Conservation (phyloP, 768 basidiomycete species). For the Asterophora parasitica region DNA sequence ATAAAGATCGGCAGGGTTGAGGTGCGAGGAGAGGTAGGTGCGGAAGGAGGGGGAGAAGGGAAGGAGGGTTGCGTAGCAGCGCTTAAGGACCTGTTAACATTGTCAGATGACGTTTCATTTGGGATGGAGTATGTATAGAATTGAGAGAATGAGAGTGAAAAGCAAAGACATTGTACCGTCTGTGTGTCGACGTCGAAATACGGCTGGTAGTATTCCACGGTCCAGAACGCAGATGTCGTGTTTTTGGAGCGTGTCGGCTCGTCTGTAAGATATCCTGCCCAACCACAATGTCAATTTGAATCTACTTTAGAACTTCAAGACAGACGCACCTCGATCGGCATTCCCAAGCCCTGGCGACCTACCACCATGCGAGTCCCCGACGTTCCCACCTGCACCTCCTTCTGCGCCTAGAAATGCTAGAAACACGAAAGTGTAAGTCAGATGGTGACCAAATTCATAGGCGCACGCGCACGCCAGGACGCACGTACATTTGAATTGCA, state of each 20-base stretch:
- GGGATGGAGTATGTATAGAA: too few relatives aligned
- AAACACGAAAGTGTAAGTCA: too few relatives aligned
- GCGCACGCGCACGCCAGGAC: too few relatives aligned
- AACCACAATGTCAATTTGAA: too few relatives aligned
- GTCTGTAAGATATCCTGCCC: slow-evolving; percentile 62
- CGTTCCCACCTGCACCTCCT: slow-evolving; percentile 21
- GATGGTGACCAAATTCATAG: too few relatives aligned
- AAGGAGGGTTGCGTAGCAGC: slow-evolving; percentile 76
- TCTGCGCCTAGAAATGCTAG: slow-evolving; percentile 57
- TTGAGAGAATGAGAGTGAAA: too few relatives aligned
- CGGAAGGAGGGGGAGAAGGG: slow-evolving; percentile 62
- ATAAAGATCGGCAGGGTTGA: slow-evolving; percentile 71
- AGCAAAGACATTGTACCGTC: slow-evolving; percentile 41
- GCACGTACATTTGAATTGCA: slow-evolving; percentile 68
- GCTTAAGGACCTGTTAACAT: slow-evolving; percentile 50
- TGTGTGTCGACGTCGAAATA: slow-evolving; percentile 89
- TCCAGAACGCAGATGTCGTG: slow-evolving; percentile 61
- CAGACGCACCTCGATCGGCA: slow-evolving; percentile 45
- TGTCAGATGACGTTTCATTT: background rate
- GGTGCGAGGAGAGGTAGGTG: slow-evolving; percentile 57
- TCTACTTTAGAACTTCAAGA: background rate
- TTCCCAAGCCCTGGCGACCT: slow-evolving; percentile 41
- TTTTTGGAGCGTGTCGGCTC: slow-evolving; percentile 35
- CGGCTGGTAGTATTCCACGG: slow-evolving; percentile 78
- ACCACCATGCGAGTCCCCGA: slow-evolving; percentile 21